Conservation (phyloP, 2,329 filamentous ascomycete species). For the Emericellopsis cladophorae region DNA sequence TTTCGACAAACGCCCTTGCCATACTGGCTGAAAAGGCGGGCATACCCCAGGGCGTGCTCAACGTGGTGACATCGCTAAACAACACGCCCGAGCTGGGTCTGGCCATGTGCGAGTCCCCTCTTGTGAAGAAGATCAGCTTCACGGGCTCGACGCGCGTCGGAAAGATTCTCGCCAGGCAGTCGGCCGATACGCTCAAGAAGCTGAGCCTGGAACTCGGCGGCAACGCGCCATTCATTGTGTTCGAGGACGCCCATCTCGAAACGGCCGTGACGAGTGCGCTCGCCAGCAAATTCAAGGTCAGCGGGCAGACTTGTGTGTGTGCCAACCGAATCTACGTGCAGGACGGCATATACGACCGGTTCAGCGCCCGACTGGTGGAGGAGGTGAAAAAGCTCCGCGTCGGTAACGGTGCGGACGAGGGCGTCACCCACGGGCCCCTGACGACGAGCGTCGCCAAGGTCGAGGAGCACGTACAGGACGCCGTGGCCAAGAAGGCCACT, state of each 20-base stretch:
- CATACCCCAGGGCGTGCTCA: constrained; percentile 73
- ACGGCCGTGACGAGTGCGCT: constrained; percentile 50
- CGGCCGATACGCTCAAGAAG: constrained; percentile 54
- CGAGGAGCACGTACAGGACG: constrained; percentile 42
- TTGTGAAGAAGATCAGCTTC: constrained; percentile 56
- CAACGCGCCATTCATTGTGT: constrained; percentile 27
- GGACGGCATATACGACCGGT: constrained; percentile 38
- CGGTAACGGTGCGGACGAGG: constrained; percentile 34
- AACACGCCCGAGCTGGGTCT: constrained; percentile 63
- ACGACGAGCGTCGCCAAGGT: constrained; percentile 48
- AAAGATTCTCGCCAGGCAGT: constrained; percentile 50
- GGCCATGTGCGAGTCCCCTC: constrained; percentile 15
- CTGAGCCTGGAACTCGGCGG: constrained; percentile 59
- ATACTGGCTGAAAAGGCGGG: constrained; percentile 72
- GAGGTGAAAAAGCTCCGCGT: constrained; percentile 33
- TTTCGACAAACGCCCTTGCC: constrained; percentile 69
- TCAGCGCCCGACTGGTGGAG: constrained; percentile 31
- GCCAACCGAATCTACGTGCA: constrained; percentile 16
- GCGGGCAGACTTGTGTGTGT: constrained; percentile 57
- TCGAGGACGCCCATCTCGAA: constrained; percentile 58
- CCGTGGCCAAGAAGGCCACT: constrained; percentile 49
- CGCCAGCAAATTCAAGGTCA: constrained; percentile 53
- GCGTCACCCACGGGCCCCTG: constrained; percentile 37
- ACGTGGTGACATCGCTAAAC: constrained; percentile 64
- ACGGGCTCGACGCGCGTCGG: constrained; percentile 41